Conservation (phyloP, 2,329 filamentous ascomycete species). For the Talaromyces atroroseus region DNA sequence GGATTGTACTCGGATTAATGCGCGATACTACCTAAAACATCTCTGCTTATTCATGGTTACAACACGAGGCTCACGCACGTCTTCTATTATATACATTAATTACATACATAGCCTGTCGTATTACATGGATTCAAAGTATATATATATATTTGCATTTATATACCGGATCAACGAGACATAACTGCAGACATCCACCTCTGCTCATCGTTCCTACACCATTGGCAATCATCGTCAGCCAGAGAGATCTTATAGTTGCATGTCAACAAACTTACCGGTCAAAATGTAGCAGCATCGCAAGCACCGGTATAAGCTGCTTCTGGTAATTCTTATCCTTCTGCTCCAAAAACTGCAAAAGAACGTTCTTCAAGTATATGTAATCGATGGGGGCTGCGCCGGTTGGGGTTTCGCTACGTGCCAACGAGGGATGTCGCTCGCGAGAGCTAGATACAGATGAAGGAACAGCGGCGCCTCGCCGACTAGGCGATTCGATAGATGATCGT, state of each 20-base stretch:
- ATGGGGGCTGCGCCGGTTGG: slow-evolving; percentile 34
- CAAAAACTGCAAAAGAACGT: slow-evolving; percentile 61
- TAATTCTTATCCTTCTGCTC: slow-evolving; percentile 64
- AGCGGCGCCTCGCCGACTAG: slow-evolving; percentile 27
- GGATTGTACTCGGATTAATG: background rate
- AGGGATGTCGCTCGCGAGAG: slow-evolving; percentile 29
- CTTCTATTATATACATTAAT: background rate
- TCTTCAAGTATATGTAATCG: slow-evolving; percentile 62
- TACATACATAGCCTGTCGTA: background rate
- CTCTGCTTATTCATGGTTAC: background rate
- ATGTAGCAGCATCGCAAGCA: slow-evolving; percentile 60
- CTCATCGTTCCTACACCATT: slow-evolving; percentile 62
- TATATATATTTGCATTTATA: background rate
- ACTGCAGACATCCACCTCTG: slow-evolving; percentile 82
- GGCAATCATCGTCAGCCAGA: slow-evolving; percentile 16
- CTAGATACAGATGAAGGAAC: slow-evolving; percentile 43
- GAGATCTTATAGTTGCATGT: background rate
- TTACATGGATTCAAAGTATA: background rate
- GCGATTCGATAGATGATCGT: slow-evolving; percentile 55
- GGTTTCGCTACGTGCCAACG: slow-evolving; percentile 32
- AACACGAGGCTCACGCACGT: background rate
- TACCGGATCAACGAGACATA: slow-evolving; percentile 39
- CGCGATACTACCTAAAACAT: background rate
- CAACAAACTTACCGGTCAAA: slow-evolving; percentile 53
- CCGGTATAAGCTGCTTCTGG: slow-evolving; percentile 61